Conservation (phyloP, 164 flowering plant species). For the Aristolochia californica region DNA sequence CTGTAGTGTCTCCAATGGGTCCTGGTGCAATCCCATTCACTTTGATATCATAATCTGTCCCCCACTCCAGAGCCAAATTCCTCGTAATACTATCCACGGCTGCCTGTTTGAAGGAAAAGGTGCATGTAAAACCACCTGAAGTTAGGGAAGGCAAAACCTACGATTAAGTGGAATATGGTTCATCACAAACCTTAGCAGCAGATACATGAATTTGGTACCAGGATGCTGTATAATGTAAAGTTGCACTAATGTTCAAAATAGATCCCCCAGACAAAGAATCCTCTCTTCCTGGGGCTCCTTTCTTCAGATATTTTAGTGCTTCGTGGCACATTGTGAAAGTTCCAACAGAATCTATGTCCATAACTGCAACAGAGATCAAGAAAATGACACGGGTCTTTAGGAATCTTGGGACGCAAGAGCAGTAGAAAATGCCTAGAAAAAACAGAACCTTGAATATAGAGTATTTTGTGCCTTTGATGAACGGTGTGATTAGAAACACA, state of each 20-base stretch:
- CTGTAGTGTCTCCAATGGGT: conserved; percentile 71
- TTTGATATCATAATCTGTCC: conserved; percentile 78
- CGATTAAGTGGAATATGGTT: neutral
- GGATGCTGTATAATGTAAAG: conserved; percentile 82
- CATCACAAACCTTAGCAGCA: conserved; percentile 73
- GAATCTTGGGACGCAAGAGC: neutral
- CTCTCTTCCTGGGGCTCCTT: conserved; percentile 66
- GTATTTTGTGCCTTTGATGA: neutral
- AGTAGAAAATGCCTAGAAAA: neutral
- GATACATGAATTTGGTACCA: conserved; percentile 95
- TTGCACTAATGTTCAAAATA: conserved; percentile 87
- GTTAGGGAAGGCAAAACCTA: neutral
- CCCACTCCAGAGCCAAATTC: conserved; percentile 91
- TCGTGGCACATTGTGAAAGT: conserved; percentile 95
- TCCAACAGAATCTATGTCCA: conserved; percentile 96
- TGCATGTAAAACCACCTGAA: neutral
- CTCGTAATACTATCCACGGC: conserved; percentile 74
- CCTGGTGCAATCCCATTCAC: conserved; percentile 96
- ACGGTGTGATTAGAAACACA: neutral
- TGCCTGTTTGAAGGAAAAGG: conserved; percentile 36
- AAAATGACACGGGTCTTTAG: neutral
- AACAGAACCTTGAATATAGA: neutral
- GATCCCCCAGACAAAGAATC: conserved; percentile 49
- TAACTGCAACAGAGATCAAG: conserved; percentile 34
- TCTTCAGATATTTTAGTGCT: conserved; percentile 75